Base-by-base conservation (phyloP, 2,329 filamentous ascomycete species). In the Rutstroemia sp. region DNA sequence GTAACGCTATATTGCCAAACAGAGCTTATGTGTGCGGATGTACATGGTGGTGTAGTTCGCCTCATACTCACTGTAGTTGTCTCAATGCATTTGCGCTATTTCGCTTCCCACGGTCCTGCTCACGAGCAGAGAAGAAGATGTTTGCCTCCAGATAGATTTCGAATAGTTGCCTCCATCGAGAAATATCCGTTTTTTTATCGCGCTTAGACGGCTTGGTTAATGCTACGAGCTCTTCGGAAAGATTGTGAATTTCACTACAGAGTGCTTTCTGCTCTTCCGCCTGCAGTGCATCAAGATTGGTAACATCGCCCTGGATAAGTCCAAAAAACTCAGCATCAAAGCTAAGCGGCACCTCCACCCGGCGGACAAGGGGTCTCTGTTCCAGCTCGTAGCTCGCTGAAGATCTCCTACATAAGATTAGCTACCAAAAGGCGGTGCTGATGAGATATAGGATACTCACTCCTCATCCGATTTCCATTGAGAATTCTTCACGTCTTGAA, bases 321-420 rank as follows among this genome's bases (percentile, higher is more conserved):
- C 82, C 78, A 70, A 95, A 95, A 70, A 95, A 95, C 67, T 91
- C 82, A 19, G 79, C 78, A 65, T 94, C 89, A 23, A 89, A 89
- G 2, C 82, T 82, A 2, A 95, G 74, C 17, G 89, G 87, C 6
- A 95, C 80, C 68, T 92, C 85, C n/a, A 95, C 75, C 57, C 71
- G 72, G 23, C 73, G 71, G 61, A 75, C 44, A 48, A 54, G 21
- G 2, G 51, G 44, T 19, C 23, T 30, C n/a, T 48, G 25, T 61
- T 48, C 44, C 21, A 21, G 27, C 10, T 25, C 48, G 34, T 39
- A 21, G 48, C 34, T n/a, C 23, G 19, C 21, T n/a, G 34, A 16
- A 6, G 27, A 34, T 19, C 44, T 48, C 23, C 23, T 27, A 41
- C 21, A 21, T 34, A 14, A 12, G 8, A 34, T 34, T 12, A 34